phyloP scores from a whole-genome alignment of 352 stramenopile species.

The Pythium biforme region DNA sequence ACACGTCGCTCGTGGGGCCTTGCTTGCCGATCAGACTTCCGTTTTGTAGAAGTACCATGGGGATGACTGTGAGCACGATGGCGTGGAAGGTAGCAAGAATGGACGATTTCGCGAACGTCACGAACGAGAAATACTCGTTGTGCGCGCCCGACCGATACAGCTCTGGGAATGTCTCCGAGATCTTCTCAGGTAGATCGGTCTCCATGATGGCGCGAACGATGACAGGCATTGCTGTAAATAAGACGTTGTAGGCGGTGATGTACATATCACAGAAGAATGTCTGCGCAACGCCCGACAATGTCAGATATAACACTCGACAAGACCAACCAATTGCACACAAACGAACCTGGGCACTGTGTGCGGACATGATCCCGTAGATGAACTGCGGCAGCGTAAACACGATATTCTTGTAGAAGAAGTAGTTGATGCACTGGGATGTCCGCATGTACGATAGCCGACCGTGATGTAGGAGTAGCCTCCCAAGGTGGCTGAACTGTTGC shows the following conservation, averaged over 20 bases:
- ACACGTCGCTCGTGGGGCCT: slow-evolving; percentile 61
- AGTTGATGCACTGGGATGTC: slow-evolving; percentile 94
- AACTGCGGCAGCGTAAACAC: slow-evolving; percentile 90
- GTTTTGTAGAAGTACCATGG: slow-evolving; percentile 54
- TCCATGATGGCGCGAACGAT: slow-evolving; percentile 75
- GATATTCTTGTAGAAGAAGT: slow-evolving; percentile 99
- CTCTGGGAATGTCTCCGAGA: slow-evolving; percentile 69
- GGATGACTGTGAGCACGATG: slow-evolving; percentile 51
- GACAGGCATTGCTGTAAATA: slow-evolving; percentile 91
- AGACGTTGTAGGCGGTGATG: slow-evolving; percentile 94
- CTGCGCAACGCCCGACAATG: slow-evolving; percentile 21
- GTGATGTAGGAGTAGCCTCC: slow-evolving; percentile 69
- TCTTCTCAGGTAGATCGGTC: slow-evolving; percentile 61
- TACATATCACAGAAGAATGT: slow-evolving; percentile 82
- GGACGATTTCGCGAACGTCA: slow-evolving; percentile 41
- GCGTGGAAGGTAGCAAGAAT: slow-evolving; percentile 56
- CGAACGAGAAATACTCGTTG: slow-evolving; percentile 63
- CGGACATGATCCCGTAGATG: slow-evolving; percentile 81
- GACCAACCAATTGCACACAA: background rate
- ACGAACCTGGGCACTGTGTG: slow-evolving; percentile 82
- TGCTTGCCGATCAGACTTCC: slow-evolving; percentile 49
- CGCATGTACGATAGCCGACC: slow-evolving; percentile 95
- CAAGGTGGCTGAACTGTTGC: slow-evolving; percentile 81
- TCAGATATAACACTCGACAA: background rate
- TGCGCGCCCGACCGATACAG: slow-evolving; percentile 60